Evolutionary conservation across 768 basidiomycete species (phyloP).

Genomic region (Boletus subparvulus): DNA sequence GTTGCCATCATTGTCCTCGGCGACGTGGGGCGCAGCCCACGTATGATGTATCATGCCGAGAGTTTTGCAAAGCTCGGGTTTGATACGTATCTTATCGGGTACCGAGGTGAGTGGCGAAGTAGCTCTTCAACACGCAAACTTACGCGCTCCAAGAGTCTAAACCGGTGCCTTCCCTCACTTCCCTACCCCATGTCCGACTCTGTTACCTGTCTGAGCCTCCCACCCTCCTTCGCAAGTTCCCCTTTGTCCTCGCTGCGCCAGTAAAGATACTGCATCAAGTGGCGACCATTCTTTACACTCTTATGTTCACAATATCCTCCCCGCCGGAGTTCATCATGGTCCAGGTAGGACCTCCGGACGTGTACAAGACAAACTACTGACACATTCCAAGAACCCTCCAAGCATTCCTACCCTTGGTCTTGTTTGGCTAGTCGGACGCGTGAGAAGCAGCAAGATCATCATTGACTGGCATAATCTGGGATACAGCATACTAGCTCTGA

Average conservation of each 20-base stretch:
- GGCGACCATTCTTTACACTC: constrained; percentile 54
- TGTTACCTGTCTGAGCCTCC: constrained; percentile 70
- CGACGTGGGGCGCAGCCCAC: constrained; percentile 91
- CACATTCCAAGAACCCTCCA: constrained; percentile 78
- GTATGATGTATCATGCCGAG: constrained; percentile 99
- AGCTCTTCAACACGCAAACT: not conserved
- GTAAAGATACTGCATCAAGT: constrained; percentile 78
- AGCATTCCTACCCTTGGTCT: constrained; percentile 91
- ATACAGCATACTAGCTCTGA: constrained; percentile 86
- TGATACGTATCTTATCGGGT: constrained; percentile 80
- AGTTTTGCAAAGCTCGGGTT: constrained; percentile 83
- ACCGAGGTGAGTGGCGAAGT: constrained; percentile 58
- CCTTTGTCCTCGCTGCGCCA: constrained; percentile 74
- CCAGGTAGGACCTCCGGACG: constrained; percentile 56
- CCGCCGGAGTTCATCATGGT: constrained; percentile 85
- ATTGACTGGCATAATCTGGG: constrained; percentile 99
- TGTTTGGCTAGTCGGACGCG: constrained; percentile 66
- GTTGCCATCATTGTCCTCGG: constrained; percentile 92
- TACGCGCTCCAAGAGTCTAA: constrained; percentile 56
- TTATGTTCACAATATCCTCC: constrained; percentile 58
- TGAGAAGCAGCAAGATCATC: constrained; percentile 81
- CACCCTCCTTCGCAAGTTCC: constrained; percentile 46
- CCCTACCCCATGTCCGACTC: constrained; percentile 61
- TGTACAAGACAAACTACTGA: not conserved
- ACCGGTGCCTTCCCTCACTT: constrained; percentile 70